These are phyloP conservation scores for Brassica nigra DNA, from an alignment of 345 rosid genomes.

Conservation along the genomic window DNA sequence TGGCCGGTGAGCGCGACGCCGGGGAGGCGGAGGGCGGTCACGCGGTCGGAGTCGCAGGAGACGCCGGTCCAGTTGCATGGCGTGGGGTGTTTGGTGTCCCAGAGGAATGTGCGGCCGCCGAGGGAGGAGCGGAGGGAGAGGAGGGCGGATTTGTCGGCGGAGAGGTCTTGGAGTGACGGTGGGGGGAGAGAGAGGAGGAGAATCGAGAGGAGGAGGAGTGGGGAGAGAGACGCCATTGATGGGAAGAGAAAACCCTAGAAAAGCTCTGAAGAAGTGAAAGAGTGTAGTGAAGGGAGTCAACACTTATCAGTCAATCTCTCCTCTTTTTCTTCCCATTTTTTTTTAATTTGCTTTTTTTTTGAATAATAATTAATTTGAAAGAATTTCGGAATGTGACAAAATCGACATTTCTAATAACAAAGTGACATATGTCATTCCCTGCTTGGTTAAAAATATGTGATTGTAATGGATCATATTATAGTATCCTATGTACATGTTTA, in stretches of 20 bases:
- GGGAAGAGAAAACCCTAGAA: slow-evolving; percentile 36
- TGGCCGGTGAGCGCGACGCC: slow-evolving; percentile 75
- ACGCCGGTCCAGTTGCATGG: slow-evolving; percentile 94
- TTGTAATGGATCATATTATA: neutral
- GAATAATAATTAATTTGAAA: neutral
- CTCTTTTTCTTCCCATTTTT: neutral
- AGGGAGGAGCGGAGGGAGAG: slow-evolving; percentile 76
- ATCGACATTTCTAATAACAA: slow-evolving; percentile 26
- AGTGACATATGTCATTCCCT: slow-evolving; percentile 30
- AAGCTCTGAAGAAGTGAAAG: slow-evolving; percentile 19
- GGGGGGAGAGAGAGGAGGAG: slow-evolving; percentile 37
- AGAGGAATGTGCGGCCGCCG: slow-evolving; percentile 78
- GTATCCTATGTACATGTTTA: slow-evolving; percentile 23
- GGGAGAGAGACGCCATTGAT: slow-evolving; percentile 18
- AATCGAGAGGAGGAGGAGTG: slow-evolving; percentile 14
- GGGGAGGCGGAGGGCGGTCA: slow-evolving; percentile 76
- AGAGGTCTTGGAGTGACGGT: slow-evolving; percentile 58
- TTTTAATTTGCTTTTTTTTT: neutral
- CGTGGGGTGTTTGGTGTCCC: slow-evolving; percentile 53
- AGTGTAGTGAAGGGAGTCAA: slow-evolving; percentile 35
- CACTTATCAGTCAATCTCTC: slow-evolving; percentile 21
- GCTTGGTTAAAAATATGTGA: slow-evolving; percentile 14
- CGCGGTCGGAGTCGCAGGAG: slow-evolving; percentile 60
- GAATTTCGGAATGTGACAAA: slow-evolving; percentile 29
- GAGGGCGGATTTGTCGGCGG: slow-evolving; percentile 80